Conservation (phyloP, 306 rosid genomes). For the Ochetophila trinervis region DNA sequence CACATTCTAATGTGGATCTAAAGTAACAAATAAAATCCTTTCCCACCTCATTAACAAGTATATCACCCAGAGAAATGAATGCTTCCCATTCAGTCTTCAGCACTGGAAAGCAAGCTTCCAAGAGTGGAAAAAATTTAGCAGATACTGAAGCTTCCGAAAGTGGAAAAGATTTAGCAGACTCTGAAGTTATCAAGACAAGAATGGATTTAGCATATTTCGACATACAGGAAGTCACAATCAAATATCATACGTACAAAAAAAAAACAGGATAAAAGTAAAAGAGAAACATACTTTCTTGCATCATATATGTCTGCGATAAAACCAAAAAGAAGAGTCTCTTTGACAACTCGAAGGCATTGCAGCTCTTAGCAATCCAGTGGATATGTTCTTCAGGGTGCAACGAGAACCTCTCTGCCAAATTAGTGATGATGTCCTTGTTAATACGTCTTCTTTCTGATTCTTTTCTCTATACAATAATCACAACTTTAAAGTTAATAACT, state of each 20-base stretch:
- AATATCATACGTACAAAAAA: constrained; percentile 6
- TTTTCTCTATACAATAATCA: constrained; percentile 17
- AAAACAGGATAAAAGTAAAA: constrained; percentile 9
- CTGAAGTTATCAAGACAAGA: constrained; percentile 39
- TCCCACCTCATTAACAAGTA: constrained; percentile 55
- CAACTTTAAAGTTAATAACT: neutral
- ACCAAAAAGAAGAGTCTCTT: constrained; percentile 63
- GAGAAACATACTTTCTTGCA: constrained; percentile 38
- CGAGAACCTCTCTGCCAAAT: constrained; percentile 60
- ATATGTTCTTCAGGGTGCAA: constrained; percentile 46
- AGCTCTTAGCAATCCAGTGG: constrained; percentile 53
- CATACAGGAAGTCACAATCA: constrained; percentile 15
- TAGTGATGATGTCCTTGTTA: constrained; percentile 53
- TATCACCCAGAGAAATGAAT: constrained; percentile 38
- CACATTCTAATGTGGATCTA: constrained; percentile 11
- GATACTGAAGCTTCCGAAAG: constrained; percentile 40
- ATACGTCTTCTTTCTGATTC: constrained; percentile 38
- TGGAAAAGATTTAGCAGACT: constrained; percentile 34
- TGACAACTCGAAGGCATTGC: constrained; percentile 53
- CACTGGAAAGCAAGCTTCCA: constrained; percentile 51
- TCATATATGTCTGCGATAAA: constrained; percentile 53
- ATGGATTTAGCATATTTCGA: constrained; percentile 37
- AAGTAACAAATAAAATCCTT: neutral
- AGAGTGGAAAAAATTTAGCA: constrained; percentile 38
- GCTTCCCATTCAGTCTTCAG: constrained; percentile 76